phyloP scores from a whole-genome alignment of 2,329 filamentous ascomycete genomes.

The Diaporthe capsici region DNA sequence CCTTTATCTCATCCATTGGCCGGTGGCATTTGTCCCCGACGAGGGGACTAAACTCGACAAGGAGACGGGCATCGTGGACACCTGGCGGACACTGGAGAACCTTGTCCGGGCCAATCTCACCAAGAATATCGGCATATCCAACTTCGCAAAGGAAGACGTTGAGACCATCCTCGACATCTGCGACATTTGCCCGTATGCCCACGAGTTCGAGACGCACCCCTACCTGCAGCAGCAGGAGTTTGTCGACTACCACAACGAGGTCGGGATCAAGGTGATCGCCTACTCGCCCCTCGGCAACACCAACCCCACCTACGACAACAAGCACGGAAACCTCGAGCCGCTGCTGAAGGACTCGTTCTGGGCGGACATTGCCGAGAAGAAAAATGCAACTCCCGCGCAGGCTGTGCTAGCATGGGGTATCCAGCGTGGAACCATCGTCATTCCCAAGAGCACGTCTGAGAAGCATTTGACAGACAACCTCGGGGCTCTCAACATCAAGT shows the following conservation, averaged over 20 bases:
- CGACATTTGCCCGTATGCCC: conserved; percentile 66
- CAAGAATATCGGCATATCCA: conserved; percentile 73
- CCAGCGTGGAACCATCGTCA: conserved; percentile 61
- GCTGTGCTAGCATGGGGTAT: conserved; percentile 64
- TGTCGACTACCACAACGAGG: conserved; percentile 58
- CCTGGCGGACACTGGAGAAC: conserved; percentile 72
- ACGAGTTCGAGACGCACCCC: conserved; percentile 70
- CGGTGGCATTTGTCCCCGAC: conserved; percentile 56
- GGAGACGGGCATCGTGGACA: conserved; percentile 53
- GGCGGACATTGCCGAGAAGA: conserved; percentile 54
- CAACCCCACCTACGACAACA: conserved; percentile 61
- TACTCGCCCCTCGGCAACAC: conserved; percentile 67
- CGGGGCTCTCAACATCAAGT: conserved; percentile 61
- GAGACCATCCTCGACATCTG: conserved; percentile 57
- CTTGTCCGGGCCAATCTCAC: conserved; percentile 66
- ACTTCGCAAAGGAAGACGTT: conserved; percentile 64
- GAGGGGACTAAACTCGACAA: conserved; percentile 48
- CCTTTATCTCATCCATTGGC: conserved; percentile 69
- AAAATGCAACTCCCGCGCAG: conserved; percentile 59
- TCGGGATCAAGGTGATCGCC: conserved; percentile 59
- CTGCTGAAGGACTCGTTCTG: conserved; percentile 59
- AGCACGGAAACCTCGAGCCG: conserved; percentile 46
- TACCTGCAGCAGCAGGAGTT: conserved; percentile 66
- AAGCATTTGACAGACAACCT: conserved; percentile 61
- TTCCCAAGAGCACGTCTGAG: conserved; percentile 64